Conservation (phyloP, 2,329 filamentous ascomycete genomes). For the Curvularia lunata region DNA sequence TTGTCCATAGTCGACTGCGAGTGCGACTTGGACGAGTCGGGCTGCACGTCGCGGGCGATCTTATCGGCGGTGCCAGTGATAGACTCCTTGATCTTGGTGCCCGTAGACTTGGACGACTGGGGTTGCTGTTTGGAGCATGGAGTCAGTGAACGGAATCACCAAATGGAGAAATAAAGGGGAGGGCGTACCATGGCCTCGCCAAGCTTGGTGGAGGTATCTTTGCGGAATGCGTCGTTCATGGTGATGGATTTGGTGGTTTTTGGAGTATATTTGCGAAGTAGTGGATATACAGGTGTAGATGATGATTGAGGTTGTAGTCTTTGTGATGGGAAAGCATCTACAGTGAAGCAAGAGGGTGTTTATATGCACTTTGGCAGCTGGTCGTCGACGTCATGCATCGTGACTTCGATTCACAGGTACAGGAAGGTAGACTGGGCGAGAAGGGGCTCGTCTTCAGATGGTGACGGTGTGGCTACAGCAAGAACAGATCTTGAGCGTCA, state of each 20-base stretch:
- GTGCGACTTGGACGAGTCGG: conserved; percentile 61
- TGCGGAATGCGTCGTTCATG: conserved; percentile 69
- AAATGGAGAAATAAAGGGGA: too few species aligned
- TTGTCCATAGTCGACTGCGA: conserved; percentile 57
- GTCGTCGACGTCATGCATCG: conserved; percentile 34
- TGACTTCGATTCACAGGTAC: conserved; percentile 13
- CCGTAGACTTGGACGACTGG: conserved; percentile 66
- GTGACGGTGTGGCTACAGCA: conserved; percentile 9
- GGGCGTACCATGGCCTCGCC: conserved; percentile 55
- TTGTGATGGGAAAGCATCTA: background rate
- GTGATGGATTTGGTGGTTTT: conserved; percentile 41
- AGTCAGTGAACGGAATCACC: too few species aligned
- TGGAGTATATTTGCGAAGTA: too few species aligned
- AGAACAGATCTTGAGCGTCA: conserved; percentile 7
- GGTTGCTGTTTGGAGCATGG: conserved; percentile 57
- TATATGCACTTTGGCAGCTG: conserved; percentile 26
- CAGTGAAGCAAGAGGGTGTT: conserved; percentile 11
- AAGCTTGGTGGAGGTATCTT: conserved; percentile 64
- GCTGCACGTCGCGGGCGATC: conserved; percentile 47
- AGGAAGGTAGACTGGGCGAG: conserved; percentile 17
- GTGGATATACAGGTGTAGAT: conserved; percentile 15
- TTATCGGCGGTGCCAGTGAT: conserved; percentile 64
- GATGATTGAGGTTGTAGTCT: conserved; percentile 22
- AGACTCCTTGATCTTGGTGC: conserved; percentile 64
- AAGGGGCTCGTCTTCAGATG: conserved; percentile 6